Percentiles rank a stretch among this genome's conserved stretches.
phyloP scores from a whole-genome alignment of 1,139 yeast species.

The Taphrina populina region DNA sequence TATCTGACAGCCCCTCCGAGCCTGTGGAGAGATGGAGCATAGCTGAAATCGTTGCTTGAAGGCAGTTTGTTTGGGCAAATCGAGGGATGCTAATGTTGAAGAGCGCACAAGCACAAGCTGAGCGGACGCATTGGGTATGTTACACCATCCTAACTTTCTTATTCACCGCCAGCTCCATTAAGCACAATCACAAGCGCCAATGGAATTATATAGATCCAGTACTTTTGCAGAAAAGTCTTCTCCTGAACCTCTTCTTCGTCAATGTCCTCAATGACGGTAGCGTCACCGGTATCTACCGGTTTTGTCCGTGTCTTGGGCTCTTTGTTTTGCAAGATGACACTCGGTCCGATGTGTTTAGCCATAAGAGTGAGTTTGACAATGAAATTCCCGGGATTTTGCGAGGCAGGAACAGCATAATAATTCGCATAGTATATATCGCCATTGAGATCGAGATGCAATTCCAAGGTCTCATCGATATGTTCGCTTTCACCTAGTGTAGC shows the following conservation, averaged over 20 bases:
- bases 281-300: neutral
- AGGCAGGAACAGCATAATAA: neutral
- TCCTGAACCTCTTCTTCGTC: constrained; percentile 23
- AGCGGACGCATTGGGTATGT: no score
- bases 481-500: neutral
- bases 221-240: constrained; percentile 28
- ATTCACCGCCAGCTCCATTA: constrained; percentile 4
- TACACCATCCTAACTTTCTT: no score
- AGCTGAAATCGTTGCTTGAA: no score
- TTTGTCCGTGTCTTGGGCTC: neutral
- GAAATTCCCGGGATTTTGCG: neutral
- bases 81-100: no score
- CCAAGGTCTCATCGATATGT: neutral
- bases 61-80: no score
- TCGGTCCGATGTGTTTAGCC: constrained; percentile 1
- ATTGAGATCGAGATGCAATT: constrained; percentile 3
- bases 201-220: constrained; percentile 30
- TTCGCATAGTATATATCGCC: constrained; percentile 17
- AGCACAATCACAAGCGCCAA: constrained; percentile 13
- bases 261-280: constrained; percentile 1
- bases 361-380: neutral
- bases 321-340: neutral
- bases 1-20: no score
- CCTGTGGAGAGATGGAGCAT: no score
- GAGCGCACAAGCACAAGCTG: no score